Base-by-base conservation (phyloP, 2,329 filamentous ascomycete genomes). In the Stagonosporopsis rhizophila region DNA sequence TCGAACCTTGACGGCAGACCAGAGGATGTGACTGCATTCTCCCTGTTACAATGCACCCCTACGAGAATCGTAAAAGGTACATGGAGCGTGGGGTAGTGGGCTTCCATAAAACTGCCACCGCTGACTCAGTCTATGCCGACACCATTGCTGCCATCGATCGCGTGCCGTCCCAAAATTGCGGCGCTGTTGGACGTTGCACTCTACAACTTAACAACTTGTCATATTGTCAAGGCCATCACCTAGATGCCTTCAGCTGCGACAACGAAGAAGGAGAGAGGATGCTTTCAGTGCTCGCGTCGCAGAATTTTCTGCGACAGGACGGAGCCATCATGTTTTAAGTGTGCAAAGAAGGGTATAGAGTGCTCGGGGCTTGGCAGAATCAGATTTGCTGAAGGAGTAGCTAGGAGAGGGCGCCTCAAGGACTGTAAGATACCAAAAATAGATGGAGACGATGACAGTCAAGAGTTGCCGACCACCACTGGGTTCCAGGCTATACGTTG, bases 301-400 rank as follows among this genome's bases (percentile, higher is more conserved):
- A 71, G 77, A 22, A 72, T 79, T 25, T 71, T 69, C 28, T 79
- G 77, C 60, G 77, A 79, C 60, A 76, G 74, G 56, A 67, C 69
- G 17, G 71, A 76, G 44, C 77, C 77, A 1, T 64, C 71, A 51
- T 79, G 77, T 52, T 58, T 65, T 19, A 79, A 79, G 46, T 79
- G 77, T 50, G 59, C 67, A 9, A 78, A 79, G 51, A 72, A 70
- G 39, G 64, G 63, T n/a, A 64, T 79, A 17, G 61, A 69, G 7
- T 79, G 77, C 59, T 79, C 77, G 0, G 77, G 77, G 0, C 65
- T 77, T 25, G 73, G 73, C 3, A 67, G 75, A 8, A 77, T 75
- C 41, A 73, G 74, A 14, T 77, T 78, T 37, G 75, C 73, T 42
- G 69, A 61, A 27, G 64, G 67, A 4, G 69, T 51, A 55, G 75